Base-by-base conservation (phyloP, 768 basidiomycete genomes). In the Cystobasidium tubakii region DNA sequence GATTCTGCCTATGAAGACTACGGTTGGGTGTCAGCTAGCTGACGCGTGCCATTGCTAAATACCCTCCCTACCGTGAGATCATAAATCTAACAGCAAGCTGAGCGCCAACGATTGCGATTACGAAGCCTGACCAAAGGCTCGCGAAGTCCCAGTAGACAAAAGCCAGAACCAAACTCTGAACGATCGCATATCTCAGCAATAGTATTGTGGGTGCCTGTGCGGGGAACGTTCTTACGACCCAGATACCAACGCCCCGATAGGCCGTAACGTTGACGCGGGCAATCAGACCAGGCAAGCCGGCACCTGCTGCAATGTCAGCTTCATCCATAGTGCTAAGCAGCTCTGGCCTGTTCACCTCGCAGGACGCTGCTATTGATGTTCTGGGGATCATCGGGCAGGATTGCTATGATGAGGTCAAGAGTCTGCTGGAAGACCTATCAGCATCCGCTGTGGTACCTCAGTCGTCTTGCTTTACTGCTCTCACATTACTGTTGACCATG, bases 181-280 rank as follows among this genome's bases (percentile, higher is more conserved):
- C 29, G 29, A 4, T 60, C 23, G 57, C 10, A 29, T 9, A 15
- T 29, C 21, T 29, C 25, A 60, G 57, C 23, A n/a, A n/a, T n/a
- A n/a, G n/a, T n/a, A n/a, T n/a, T n/a, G n/a, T n/a, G n/a, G n/a
- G n/a, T n/a, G n/a, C n/a, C n/a, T n/a, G n/a, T n/a, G n/a, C n/a
- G n/a, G n/a, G n/a, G n/a, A 29, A 54, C 53, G 27, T 31, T 9
- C 27, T 29, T 46, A 27, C 63, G 34, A 65, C 21, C 33, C 27
- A 36, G 12, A 65, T 12, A 33, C 63, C 63, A 17, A 65, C 15
- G 63, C 25, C 63, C 63, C 63, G 39, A 27, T 65, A 65, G 7
- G 33, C 25, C 4, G 36, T 17, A 13, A 65, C 23, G 25, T 42
- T 65, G 63, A 65, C 25, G 3, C 25, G 7, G 29, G 63, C 31